Conservation (phyloP, 2,329 filamentous ascomycete species). For the Calonectria henricotiae region DNA sequence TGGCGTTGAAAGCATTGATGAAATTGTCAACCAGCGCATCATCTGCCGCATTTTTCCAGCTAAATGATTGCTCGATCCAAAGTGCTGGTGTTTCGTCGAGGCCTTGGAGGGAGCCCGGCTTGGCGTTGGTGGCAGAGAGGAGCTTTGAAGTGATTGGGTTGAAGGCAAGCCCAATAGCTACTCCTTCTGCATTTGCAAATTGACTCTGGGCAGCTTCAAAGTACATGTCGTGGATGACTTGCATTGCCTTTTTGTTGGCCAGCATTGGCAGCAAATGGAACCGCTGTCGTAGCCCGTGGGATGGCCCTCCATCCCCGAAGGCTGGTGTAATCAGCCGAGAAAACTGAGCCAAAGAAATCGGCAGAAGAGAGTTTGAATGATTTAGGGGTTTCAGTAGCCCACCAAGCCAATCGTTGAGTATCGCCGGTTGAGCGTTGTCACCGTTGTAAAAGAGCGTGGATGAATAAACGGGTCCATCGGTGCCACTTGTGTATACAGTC, state of each 20-base stretch:
- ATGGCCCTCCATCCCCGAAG: neutral
- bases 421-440: neutral
- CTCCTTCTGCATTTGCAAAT: neutral
- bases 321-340: neutral
- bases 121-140: neutral
- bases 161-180: neutral
- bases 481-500: neutral
- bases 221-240: constrained; percentile 6
- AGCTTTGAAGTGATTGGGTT: constrained; percentile 2
- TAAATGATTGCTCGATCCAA: neutral
- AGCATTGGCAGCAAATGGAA: neutral
- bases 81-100: neutral
- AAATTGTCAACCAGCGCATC: neutral
- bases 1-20: neutral
- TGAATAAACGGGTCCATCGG: neutral
- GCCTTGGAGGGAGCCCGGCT: neutral
- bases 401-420: neutral
- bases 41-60: neutral
- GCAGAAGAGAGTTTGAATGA: neutral
- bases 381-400: neutral
- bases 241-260: constrained; percentile 9
- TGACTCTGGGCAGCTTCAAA: constrained; percentile 1
- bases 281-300: neutral
- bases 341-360: neutral
- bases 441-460: constrained; percentile 1